Evolutionary conservation across 331 rosid species (phyloP).

Genomic region (Stylosanthes scabra): DNA sequence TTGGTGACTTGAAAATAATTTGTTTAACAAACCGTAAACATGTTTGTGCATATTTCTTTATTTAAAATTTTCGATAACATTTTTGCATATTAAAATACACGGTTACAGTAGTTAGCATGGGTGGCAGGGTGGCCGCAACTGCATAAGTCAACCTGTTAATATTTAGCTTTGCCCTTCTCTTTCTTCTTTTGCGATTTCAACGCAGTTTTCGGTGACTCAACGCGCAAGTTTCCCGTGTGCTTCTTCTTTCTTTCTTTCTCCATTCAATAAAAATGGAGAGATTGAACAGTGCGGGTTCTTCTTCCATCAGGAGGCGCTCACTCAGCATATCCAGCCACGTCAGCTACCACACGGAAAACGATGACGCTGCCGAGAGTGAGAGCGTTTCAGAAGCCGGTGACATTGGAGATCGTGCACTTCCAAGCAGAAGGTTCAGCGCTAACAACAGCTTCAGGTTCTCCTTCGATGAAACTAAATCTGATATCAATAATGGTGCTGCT

Average conservation of each 20-base stretch:
- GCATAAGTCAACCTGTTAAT: constrained; percentile 1
- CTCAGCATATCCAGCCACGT: constrained; percentile 49
- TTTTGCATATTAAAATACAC: too few relatives aligned
- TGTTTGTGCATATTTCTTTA: too few relatives aligned
- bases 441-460: constrained; percentile 49
- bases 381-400: constrained; percentile 92
- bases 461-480: constrained; percentile 42
- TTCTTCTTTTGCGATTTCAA: not conserved
- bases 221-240: not conserved
- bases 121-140: constrained; percentile 3
- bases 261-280: constrained; percentile 35
- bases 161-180: not conserved
- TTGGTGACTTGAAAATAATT: too few relatives aligned
- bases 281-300: constrained; percentile 45
- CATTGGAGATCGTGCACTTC: constrained; percentile 83
- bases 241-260: not conserved
- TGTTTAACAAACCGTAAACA: not conserved
- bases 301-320: constrained; percentile 62
- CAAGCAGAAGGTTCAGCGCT: constrained; percentile 59
- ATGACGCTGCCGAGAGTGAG: constrained; percentile 52
- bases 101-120: not conserved
- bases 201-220: not conserved
- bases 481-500: constrained; percentile 43
- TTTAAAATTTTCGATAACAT: too few relatives aligned
- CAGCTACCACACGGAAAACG: constrained; percentile 45